Base-by-base conservation (phyloP, 2,329 filamentous ascomycete species). In the Monilinia vaccinii-corymbosi region DNA sequence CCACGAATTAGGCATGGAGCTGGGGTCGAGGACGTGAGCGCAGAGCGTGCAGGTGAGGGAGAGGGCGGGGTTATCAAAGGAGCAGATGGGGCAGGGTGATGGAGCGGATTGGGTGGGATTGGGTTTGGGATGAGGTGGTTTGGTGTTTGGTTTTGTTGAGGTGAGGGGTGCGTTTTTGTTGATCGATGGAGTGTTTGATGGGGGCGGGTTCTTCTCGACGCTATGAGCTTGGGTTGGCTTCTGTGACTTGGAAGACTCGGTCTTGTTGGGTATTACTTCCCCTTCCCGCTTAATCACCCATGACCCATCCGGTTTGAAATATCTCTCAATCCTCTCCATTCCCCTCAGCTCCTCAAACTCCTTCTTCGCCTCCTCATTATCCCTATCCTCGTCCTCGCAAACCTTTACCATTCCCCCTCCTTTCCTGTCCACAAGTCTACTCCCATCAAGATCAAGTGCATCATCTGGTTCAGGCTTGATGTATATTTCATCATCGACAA, bases 331-430 rank as follows among this genome's bases (percentile, higher is more conserved):
- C 21, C 75, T 28, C 46, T 64, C 63, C 7, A 82, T 72, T 18
- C 75, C 76, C 56, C 79, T 79, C 56, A 94, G 75, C 71, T 95
- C 89, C 16, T 79, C 77, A 66, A 90, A 75, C 72, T 95, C 88
- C 34, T 80, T 78, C 67, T 80, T 77, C 3, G 77, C 79, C 67
- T 83, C 77, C 21, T 77, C 75, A 58, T 87, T 28, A 42, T 81
- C 78, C 3, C 79, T 79, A 70, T 77, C 77, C 64, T 90, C 87
- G 48, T 88, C 86, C 63, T 86, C 86, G 69, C 90, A 94, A 1
- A 94, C 83, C 66, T 83, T 88, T 62, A 93, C 75, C 78, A 95
- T 79, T 14, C 81, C 80, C 23, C 80, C 78, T 0, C 87, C 89
- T 57, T 87, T 81, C 10, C 77, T 76, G 68, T 92, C 89, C 25